Base-by-base conservation (phyloP, 805 yeast genomes). In the Barnettozyma californica region DNA sequence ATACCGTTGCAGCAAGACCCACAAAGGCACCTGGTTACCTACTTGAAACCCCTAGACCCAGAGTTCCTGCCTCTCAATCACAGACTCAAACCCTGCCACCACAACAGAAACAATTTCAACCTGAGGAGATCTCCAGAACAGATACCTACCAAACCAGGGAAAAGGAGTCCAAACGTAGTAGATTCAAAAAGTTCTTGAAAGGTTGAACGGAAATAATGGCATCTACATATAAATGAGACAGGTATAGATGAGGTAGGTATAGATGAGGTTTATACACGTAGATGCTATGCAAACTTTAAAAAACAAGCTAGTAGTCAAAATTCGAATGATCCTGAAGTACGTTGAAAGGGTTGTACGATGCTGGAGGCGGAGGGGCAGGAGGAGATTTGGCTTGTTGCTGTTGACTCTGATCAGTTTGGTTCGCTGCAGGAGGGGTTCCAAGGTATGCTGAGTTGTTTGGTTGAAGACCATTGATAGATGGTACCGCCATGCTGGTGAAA, bases 141-240 rank as follows among this genome's bases (percentile, higher is more conserved):
- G 50, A 47, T 5, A 33, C 50, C 7, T 29, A 31, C 25, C 44
- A 49, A 2, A 46, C 53, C n/a, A 51, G 53, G 8, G 61, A 64
- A 33, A 70, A 72, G 42, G 71, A 70, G 55, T 76, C 73, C 48
- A 74, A 77, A 60, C 69, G 71, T 36, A 65, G 70, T 13, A 75
- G 73, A 52, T 70, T 79, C 48, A 71, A 74, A 46, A 73, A 70
- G 49, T 68, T 78, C 40, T 69, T 78, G 49, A 76, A 64, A 45
- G 52, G 57, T 14, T 53, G 18, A 38, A 8, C 33, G 11, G 16
- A 29, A 29, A 6, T 13, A 29, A 6, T 13, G 33, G 33, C 16
- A 9, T 29, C 14, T 29, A 29, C 33, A 29, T 4, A 13, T 29
- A 13, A 29, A 29, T 14, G 33, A 29, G 33, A 29, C 16, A 29